These are phyloP conservation scores for Boletus tylopilopsis DNA, from an alignment of 768 basidiomycete genomes.

Conservation along the genomic window DNA sequence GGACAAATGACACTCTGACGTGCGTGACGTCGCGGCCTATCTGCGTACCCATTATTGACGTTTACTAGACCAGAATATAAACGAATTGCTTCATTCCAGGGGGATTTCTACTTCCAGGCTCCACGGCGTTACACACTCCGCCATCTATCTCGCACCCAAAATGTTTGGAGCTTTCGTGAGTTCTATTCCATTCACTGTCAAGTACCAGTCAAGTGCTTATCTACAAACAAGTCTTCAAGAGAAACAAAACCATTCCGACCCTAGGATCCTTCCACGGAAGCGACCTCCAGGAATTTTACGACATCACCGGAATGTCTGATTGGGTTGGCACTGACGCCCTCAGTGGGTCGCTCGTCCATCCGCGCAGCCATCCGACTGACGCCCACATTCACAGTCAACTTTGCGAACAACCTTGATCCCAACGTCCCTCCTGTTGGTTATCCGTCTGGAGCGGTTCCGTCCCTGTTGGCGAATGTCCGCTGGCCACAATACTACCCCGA, in stretches of 20 bases:
- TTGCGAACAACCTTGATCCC: slow-evolving; percentile 13
- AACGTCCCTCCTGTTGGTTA: slow-evolving; percentile 6
- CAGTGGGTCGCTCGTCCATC: neutral
- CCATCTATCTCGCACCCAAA: slow-evolving; percentile 11
- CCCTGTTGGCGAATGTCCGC: slow-evolving; percentile 1
- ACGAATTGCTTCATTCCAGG: slow-evolving; percentile 18
- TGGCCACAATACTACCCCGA: slow-evolving; percentile 6
- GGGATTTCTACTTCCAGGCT: neutral
- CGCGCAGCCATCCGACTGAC: neutral
- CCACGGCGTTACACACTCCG: slow-evolving; percentile 8
- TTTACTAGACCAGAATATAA: neutral
- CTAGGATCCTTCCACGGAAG: slow-evolving; percentile 19
- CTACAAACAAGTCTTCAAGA: slow-evolving; percentile 10
- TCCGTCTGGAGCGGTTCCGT: slow-evolving; percentile 8
- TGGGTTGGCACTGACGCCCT: slow-evolving; percentile 14
- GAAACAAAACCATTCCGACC: neutral
- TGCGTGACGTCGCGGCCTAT: neutral
- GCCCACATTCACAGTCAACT: slow-evolving; percentile 8
- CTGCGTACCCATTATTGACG: neutral
- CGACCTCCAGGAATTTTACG: slow-evolving; percentile 16
- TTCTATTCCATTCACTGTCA: neutral
- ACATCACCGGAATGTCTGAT: slow-evolving; percentile 7
- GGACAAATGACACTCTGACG: slow-evolving; percentile 13
- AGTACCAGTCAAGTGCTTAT: neutral
- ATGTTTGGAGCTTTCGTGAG: slow-evolving; percentile 11